These are phyloP conservation scores for Mycena sp. DNA, from an alignment of 1,284 basidiomycete genomes.

Conservation along the genomic window DNA sequence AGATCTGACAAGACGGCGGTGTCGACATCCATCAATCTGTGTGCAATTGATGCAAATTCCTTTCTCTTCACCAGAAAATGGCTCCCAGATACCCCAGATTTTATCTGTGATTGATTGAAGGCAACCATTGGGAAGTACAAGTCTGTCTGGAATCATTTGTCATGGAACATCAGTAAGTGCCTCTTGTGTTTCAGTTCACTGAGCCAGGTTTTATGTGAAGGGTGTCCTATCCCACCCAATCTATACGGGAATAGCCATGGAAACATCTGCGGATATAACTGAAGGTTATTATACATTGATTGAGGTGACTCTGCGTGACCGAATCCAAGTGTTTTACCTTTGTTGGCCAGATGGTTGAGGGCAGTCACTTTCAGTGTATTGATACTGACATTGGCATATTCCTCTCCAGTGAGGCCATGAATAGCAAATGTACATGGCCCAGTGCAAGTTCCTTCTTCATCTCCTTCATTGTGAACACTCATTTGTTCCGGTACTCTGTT, in stretches of 20 bases:
- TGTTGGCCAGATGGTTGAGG: slow-evolving; percentile 30
- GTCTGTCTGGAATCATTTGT: slow-evolving; percentile 40
- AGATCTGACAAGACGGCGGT: slow-evolving; percentile 23
- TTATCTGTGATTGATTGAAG: slow-evolving; percentile 34
- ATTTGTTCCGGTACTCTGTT: slow-evolving; percentile 24
- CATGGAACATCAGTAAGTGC: slow-evolving; percentile 39
- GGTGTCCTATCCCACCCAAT: slow-evolving; percentile 40
- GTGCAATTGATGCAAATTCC: slow-evolving; percentile 34
- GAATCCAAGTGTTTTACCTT: slow-evolving; percentile 30
- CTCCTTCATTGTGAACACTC: slow-evolving; percentile 36
- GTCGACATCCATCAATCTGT: slow-evolving; percentile 26
- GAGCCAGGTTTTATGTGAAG: slow-evolving; percentile 31
- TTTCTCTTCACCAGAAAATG: slow-evolving; percentile 31
- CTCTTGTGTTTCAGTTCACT: slow-evolving; percentile 35
- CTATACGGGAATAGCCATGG: slow-evolving; percentile 50
- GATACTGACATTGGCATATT: slow-evolving; percentile 31
- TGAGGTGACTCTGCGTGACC: slow-evolving; percentile 27
- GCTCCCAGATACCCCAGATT: slow-evolving; percentile 27
- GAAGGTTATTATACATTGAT: slow-evolving; percentile 36
- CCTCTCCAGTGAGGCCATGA: slow-evolving; percentile 43
- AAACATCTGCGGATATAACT: slow-evolving; percentile 38
- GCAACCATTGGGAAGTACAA: slow-evolving; percentile 28
- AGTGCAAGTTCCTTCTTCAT: slow-evolving; percentile 44
- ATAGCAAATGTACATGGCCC: slow-evolving; percentile 47
- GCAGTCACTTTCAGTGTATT: slow-evolving; percentile 33